These are phyloP conservation scores for Mycena chlorophos DNA, from an alignment of 768 basidiomycete genomes.

Conservation along the genomic window DNA sequence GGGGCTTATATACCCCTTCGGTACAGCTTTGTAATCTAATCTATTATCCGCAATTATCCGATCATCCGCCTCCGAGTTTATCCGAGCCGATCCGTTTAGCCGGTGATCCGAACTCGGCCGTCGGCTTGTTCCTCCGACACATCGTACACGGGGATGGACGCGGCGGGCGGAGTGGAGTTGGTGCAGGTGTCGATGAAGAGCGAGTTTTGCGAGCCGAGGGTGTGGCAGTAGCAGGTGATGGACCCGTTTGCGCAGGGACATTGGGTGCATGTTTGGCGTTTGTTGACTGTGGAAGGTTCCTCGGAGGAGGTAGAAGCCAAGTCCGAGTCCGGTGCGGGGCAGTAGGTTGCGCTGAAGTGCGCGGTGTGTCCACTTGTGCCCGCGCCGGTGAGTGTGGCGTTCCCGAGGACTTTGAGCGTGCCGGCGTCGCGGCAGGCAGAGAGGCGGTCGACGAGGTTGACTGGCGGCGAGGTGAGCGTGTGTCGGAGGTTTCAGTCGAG, in stretches of 20 bases:
- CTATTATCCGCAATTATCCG: no score
- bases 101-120: no score
- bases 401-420: neutral
- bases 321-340: neutral
- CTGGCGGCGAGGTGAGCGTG: no score
- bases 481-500: no score
- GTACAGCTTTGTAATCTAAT: no score
- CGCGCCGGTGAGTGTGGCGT: neutral
- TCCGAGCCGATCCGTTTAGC: no score
- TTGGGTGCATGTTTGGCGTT: neutral
- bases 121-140: no score
- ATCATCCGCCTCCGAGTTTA: no score
- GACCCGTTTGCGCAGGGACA: neutral
- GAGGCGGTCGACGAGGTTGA: neutral
- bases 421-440: neutral
- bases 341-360: neutral
- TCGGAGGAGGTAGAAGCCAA: neutral
- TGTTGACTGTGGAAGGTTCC: neutral
- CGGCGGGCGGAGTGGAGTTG: neutral
- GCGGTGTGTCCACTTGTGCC: neutral
- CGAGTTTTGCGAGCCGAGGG: neutral
- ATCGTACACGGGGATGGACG: neutral
- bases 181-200: neutral
- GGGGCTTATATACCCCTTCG: no score
- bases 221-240: neutral